Evolutionary conservation across 1,284 basidiomycete species (phyloP), one percentile per base, ranked within the genome.

Genomic region (Porogramme epimiltina): DNA sequence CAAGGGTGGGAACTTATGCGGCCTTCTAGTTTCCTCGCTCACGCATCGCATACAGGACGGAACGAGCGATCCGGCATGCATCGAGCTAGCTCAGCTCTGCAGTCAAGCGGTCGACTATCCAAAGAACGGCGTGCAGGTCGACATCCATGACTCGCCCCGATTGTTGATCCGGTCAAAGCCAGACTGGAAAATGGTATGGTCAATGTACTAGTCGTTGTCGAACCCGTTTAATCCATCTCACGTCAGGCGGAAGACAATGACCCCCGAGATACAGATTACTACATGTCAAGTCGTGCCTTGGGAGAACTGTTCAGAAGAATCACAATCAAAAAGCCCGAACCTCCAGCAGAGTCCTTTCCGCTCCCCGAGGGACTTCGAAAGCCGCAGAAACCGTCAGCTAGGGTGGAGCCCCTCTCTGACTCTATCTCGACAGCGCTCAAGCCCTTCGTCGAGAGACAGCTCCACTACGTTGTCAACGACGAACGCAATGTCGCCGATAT

Each of bases 51-150:
- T 57, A 2, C 54, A 90, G 85, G 65, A 79, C 5, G 91, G 91
- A 2, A 82, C 85, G 16, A 68, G 70, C n/a, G 88, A 93, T 62
- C 62, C 68, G 0, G 68, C 74, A 42, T 95, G 92, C 64, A 58
- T 84, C 40, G 68, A 68, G 45, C 72, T 95, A 3, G 88, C 91
- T 1, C 70, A 75, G 51, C 68, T 91, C 41, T 92, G 87, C 66
- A 79, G 70, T 63, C 67, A 77, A 66, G 87, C 82, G n/a, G 88
- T 88, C 20, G 87, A 88, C 68, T 93, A 82, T 66, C 81, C 80
- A 2, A 89, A 85, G 72, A 84, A 87, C 54, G 89, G 89, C 11
- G 78, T 78, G 25, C 78, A 81, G 2, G 85, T 89, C 9, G 72
- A 85, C 48, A 73, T 84, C 31, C 59, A 58, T 34, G 64, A 74